Conservation (phyloP, 139 green algal genomes). For the Chlorella vulgaris region DNA sequence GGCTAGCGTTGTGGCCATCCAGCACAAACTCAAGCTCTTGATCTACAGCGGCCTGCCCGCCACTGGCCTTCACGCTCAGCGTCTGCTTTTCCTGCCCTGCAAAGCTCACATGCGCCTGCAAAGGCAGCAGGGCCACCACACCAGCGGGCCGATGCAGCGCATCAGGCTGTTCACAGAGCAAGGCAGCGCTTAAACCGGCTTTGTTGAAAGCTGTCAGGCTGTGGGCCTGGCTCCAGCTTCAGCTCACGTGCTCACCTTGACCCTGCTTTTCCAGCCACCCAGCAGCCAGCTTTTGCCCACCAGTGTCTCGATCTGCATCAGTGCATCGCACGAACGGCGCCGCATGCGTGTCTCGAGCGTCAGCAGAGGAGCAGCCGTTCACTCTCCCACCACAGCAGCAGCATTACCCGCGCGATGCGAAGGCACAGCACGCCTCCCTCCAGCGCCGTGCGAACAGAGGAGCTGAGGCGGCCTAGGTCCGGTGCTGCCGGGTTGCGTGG, state of each 20-base stretch:
- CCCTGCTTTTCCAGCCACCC: slow-evolving; percentile 6
- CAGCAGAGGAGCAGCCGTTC: too few species aligned
- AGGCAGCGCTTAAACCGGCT: too few species aligned
- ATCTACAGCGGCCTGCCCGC: background rate
- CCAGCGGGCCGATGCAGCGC: background rate
- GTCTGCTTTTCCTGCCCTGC: slow-evolving; percentile 8
- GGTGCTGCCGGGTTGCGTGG: background rate
- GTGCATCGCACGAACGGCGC: too few species aligned
- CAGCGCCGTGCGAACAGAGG: slow-evolving; percentile 6
- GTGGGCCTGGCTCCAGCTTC: too few species aligned
- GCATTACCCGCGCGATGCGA: too few species aligned
- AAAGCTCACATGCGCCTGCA: slow-evolving; percentile 20
- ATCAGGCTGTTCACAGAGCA: too few species aligned
- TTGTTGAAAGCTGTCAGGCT: too few species aligned
- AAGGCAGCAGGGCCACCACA: too few species aligned
- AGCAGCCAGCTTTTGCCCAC: background rate
- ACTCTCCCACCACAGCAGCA: background rate
- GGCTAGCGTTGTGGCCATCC: background rate
- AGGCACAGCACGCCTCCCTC: slow-evolving; percentile 13
- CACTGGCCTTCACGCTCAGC: background rate
- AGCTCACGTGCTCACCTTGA: too few species aligned
- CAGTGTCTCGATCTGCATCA: slow-evolving; percentile 21
- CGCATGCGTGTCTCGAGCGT: too few species aligned
- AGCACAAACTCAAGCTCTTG: slow-evolving; percentile 30
- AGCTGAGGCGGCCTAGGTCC: too few species aligned